A percentile compares a stretch with the other conserved stretches of the same genome.
phyloP scores from a whole-genome alignment of 2,329 filamentous ascomycete genomes.

The Claviceps paspali region DNA sequence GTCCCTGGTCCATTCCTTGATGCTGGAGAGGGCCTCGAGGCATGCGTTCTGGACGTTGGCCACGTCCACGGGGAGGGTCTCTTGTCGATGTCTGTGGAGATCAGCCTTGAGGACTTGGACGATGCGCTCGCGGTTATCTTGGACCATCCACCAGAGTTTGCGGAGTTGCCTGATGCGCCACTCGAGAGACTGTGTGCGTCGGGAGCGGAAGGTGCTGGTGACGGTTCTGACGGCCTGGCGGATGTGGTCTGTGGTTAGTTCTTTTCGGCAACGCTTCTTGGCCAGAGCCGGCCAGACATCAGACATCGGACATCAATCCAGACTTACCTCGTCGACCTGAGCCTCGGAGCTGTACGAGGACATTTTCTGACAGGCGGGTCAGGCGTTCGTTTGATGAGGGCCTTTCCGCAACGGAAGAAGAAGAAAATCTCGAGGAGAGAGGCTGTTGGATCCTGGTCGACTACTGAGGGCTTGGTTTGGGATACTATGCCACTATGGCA shows the following conservation, averaged over 20 bases:
- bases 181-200: constrained; percentile 19
- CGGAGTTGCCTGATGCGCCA: constrained; percentile 27
- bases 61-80: constrained; percentile 18
- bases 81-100: constrained; percentile 19
- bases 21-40: constrained; percentile 19
- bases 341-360: constrained; percentile 5
- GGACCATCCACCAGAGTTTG: constrained; percentile 25
- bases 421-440: too few relatives aligned
- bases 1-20: constrained; percentile 25
- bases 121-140: constrained; percentile 21
- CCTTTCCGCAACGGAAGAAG: too few relatives aligned
- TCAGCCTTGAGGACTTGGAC: constrained; percentile 18
- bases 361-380: neutral
- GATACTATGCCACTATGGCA: too few relatives aligned
- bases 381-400: too few relatives aligned
- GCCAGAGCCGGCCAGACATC: too few relatives aligned
- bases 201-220: constrained; percentile 4
- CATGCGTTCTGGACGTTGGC: constrained; percentile 18
- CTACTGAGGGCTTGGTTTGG: too few relatives aligned
- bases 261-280: too few relatives aligned
- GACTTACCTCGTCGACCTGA: constrained; percentile 5
- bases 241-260: neutral
- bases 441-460: too few relatives aligned
- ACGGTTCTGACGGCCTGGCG: constrained; percentile 4
- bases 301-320: neutral